Evolutionary conservation across 164 flowering plant species (phyloP), one percentile per base, ranked within the genome.

Genomic region (Annona cherimola): DNA sequence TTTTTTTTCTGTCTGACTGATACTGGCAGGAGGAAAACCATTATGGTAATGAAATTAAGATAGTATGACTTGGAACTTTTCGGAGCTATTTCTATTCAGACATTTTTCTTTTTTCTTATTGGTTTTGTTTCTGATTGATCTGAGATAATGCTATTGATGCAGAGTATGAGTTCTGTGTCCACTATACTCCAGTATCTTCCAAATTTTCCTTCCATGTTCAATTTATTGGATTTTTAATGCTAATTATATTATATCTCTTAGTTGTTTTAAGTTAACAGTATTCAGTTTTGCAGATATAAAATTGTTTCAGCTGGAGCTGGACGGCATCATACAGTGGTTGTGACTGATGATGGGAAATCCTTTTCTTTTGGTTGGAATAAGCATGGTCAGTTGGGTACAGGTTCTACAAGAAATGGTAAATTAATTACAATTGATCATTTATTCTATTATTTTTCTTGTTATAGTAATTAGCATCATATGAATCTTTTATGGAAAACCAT

Each of bases 321-420:
- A 61, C 90, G 88, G 83, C 78, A 78, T 74, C 99, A 96, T 69
- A 81, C 97, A n/a, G 95, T 92, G 46, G 93, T 93, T 63, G 86
- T 89, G 18, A 88, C 95, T 71, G 88, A 88, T 4, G 90, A 93
- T 60, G 97, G 95, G 12, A 72, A 79, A 2, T 90, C 98, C 39
- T 83, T 90, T 20, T 78, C 98, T 26, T 96, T 96, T 84, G 99
- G 99, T 46, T 91, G 92, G 96, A 96, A 96, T 71, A 96, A 96
- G 79, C 98, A 93, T 82, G 99, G 98, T 61, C 99, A 96, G 80
- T 85, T 93, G 71, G 99, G 98, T n/a, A 81, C 89, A 41, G 97
- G 98, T 70, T 89, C 96, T 14, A 16, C 62, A 45, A 87, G 77
- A 84, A 91, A 79, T 86, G 98, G 98, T 93, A 74, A 66, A 83